A percentile compares a stretch with the other conserved stretches of the same genome.
These are phyloP conservation scores for Eutypella sp. DNA, from an alignment of 2,329 filamentous ascomycete species.

Conservation along the genomic window DNA sequence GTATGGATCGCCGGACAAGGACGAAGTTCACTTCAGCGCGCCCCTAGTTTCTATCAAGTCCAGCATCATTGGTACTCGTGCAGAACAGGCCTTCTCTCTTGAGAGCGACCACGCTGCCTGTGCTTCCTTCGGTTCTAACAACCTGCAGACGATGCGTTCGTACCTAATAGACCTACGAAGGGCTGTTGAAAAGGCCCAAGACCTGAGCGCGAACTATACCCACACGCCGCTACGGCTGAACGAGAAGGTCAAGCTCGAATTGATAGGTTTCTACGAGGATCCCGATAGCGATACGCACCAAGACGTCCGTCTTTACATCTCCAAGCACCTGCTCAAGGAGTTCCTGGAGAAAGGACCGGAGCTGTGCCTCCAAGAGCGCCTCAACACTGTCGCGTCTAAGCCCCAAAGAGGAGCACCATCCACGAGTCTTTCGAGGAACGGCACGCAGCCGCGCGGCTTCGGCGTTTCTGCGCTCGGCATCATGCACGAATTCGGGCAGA, in stretches of 20 bases:
- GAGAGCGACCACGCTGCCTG: conserved; percentile 52
- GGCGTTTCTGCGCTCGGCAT: conserved; percentile 17
- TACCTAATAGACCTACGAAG: conserved; percentile 32
- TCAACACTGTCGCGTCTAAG: conserved; percentile 32
- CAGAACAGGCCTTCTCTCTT: conserved; percentile 47
- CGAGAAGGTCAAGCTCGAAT: conserved; percentile 50
- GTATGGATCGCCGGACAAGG: conserved; percentile 27
- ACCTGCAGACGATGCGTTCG: conserved; percentile 41
- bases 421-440: conserved; percentile 7
- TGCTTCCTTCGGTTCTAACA: conserved; percentile 48
- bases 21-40: conserved; percentile 52
- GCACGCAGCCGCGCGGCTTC: conserved; percentile 5
- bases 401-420: conserved; percentile 8
- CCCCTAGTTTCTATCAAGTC: conserved; percentile 56
- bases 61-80: conserved; percentile 44
- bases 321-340: conserved; percentile 44
- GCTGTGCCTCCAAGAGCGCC: conserved; percentile 46
- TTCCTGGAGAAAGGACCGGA: conserved; percentile 54
- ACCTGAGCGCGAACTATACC: conserved; percentile 26
- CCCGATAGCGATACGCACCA: conserved; percentile 30
- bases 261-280: conserved; percentile 58
- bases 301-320: conserved; percentile 46
- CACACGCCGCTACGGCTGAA: conserved; percentile 46
- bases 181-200: conserved; percentile 33
- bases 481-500: conserved; percentile 24